Conservation (phyloP, 306 rosid genomes). For the Abrus pulchellus region DNA sequence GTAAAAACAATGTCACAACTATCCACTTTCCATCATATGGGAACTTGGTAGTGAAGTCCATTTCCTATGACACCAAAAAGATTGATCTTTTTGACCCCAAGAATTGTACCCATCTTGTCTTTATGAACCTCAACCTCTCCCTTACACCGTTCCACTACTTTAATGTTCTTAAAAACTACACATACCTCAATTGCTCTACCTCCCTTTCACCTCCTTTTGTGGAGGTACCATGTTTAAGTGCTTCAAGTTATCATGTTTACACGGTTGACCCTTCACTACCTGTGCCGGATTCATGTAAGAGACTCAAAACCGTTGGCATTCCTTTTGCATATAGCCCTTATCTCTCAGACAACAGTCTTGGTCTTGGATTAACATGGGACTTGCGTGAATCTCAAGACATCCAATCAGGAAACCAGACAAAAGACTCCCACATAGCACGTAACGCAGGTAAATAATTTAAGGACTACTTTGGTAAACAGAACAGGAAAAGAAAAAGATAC, state of each 20-base stretch:
- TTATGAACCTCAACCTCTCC: conserved; percentile 76
- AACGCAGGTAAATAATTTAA: conserved; percentile 54
- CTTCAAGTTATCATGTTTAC: conserved; percentile 59
- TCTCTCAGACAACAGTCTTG: conserved; percentile 71
- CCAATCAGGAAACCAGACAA: conserved; percentile 27
- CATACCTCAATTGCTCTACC: conserved; percentile 72
- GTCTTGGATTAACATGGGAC: conserved; percentile 78
- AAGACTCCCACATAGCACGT: conserved; percentile 41
- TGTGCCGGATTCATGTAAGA: conserved; percentile 62
- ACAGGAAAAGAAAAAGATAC: too few species aligned
- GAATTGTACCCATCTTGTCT: conserved; percentile 68
- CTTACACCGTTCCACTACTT: conserved; percentile 67
- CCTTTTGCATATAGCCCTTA: conserved; percentile 82
- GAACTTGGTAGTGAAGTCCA: conserved; percentile 68
- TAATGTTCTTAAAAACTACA: conserved; percentile 57
- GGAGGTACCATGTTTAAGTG: conserved; percentile 77
- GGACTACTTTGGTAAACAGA: too few species aligned
- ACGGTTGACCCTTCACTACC: conserved; percentile 62
- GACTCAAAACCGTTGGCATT: conserved; percentile 67
- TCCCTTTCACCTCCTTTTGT: conserved; percentile 45
- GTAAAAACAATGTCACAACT: conserved; percentile 59
- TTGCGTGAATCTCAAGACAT: conserved; percentile 48
- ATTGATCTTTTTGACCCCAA: conserved; percentile 74
- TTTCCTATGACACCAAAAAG: conserved; percentile 66
- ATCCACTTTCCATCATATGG: conserved; percentile 72